Conservation (phyloP, 306 rosid species). For the Cucurbita moschata region DNA sequence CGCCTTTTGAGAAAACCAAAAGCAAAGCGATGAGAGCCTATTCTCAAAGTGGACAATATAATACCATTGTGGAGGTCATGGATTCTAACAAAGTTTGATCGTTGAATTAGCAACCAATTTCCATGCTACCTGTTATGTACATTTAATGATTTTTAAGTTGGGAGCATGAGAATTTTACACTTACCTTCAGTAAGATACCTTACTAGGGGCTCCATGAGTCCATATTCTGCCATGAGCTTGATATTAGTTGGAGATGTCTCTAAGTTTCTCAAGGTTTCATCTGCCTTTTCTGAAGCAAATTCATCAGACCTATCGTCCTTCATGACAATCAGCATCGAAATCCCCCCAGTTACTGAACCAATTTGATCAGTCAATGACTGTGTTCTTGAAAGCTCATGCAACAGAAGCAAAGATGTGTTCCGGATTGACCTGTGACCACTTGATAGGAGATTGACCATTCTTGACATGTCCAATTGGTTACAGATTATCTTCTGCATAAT, state of each 20-base stretch:
- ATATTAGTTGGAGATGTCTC: slow-evolving; percentile 24
- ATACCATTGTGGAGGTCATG: too few species aligned
- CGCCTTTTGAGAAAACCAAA: too few species aligned
- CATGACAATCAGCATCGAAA: slow-evolving; percentile 20
- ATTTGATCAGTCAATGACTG: slow-evolving; percentile 19
- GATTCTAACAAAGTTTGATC: not conserved
- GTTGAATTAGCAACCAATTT: not conserved
- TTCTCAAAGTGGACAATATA: too few species aligned
- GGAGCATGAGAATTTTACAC: not conserved
- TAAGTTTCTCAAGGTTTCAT: slow-evolving; percentile 24
- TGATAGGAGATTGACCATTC: slow-evolving; percentile 18
- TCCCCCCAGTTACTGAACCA: slow-evolving; percentile 26
- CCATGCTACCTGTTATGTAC: not conserved
- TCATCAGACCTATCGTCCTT: slow-evolving; percentile 19
- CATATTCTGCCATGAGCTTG: slow-evolving; percentile 36
- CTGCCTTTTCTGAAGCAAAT: slow-evolving; percentile 28
- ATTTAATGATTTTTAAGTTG: not conserved
- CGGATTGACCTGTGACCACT: slow-evolving; percentile 15
- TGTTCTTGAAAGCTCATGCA: slow-evolving; percentile 33
- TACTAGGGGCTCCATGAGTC: slow-evolving; percentile 29
- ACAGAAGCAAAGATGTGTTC: slow-evolving; percentile 21
- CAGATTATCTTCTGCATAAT: slow-evolving; percentile 25
- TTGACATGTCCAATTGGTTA: slow-evolving; percentile 7
- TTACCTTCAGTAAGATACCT: slow-evolving; percentile 24
- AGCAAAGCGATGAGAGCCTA: too few species aligned